Evolutionary conservation across 1,139 yeast species (phyloP), one percentile per base, ranked within the genome.

Genomic region (Geotrichum phurueaensis): DNA sequence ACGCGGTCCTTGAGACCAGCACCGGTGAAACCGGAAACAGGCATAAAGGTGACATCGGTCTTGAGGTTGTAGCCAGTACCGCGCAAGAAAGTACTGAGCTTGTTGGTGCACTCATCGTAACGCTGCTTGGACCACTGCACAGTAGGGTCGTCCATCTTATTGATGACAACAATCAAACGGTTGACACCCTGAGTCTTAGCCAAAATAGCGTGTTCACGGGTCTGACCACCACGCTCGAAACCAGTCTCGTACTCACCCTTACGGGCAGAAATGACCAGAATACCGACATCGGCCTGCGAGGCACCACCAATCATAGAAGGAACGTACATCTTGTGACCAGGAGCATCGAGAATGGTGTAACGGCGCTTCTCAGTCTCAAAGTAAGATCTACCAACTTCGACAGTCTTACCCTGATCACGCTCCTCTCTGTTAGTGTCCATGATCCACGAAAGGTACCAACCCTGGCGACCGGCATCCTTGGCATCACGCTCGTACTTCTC

Each of bases 261-360:
- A 83, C 99, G 89, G 64, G 98, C 98, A 68, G 96, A 89, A 70
- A 94, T 94, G 62, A 94, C 98, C 74, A 94, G 84, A 68, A 94
- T 85, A 77, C 98, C 99, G 65, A 94, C 94, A 78, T 94, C 99
- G 58, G 98, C 99, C 79, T 94, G 99, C 51, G 99, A 91, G 13
- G 99, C 99, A 76, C 99, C 99, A 70, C 98, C 98, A 81, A 95
- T 95, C 99, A 94, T 94, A 76, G 92, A 96, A 61, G 97, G 90
- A 66, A 94, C 97, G 74, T 94, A 94, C 89, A 94, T 88, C 79
- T 94, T 94, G 80, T 94, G 99, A 56, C 99, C 99, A 66, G 99
- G 99, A 9, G 99, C 99, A 77, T 94, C 99, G 75, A 94, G 84
- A 69, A 94, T 91, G 55, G 99, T 92, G 80, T 94, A 94, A 77